A percentile compares a stretch with the other conserved stretches of the same genome.
phyloP scores from a whole-genome alignment of 2,329 filamentous ascomycete genomes.

The Metarhizium brunneum region DNA sequence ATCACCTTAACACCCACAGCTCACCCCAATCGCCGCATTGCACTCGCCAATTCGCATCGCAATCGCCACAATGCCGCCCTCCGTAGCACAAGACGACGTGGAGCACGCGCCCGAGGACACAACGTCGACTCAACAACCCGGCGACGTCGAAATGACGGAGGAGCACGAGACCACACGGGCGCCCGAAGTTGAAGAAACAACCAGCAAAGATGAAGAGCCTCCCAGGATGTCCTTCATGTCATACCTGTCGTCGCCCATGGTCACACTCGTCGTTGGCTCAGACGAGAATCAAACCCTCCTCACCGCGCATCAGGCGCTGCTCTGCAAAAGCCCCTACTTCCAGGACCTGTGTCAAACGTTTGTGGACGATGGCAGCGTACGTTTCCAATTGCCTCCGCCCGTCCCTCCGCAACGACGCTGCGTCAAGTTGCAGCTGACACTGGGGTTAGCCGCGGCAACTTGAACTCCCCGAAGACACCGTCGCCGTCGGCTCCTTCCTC shows the following conservation, averaged over 20 bases:
- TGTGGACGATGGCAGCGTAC: conserved; percentile 49
- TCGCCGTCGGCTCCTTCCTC: conserved; percentile 29
- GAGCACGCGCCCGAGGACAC: conserved; percentile 10
- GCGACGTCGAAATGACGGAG: conserved; percentile 31
- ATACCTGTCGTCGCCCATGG: conserved; percentile 60
- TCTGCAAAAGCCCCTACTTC: conserved; percentile 69
- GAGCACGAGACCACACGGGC: conserved; percentile 12
- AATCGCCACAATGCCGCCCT: neutral
- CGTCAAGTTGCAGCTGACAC: neutral
- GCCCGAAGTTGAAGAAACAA: conserved; percentile 18
- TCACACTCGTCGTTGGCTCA: conserved; percentile 56
- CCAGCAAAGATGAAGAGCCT: conserved; percentile 19
- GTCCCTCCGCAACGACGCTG: neutral
- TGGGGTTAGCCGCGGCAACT: conserved; percentile 51
- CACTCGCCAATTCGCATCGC: neutral
- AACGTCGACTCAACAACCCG: conserved; percentile 16
- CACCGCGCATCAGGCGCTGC: conserved; percentile 69
- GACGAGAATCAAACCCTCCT: conserved; percentile 52
- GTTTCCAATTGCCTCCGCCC: conserved; percentile 16
- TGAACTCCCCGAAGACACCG: conserved; percentile 40
- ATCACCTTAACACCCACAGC: too few relatives aligned
- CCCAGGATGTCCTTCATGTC: conserved; percentile 39
- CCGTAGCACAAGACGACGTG: conserved; percentile 9
- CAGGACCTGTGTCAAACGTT: conserved; percentile 53
- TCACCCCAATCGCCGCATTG: neutral